phyloP scores from a whole-genome alignment of 768 basidiomycete genomes.

The Leccinum olivaceopallidum region DNA sequence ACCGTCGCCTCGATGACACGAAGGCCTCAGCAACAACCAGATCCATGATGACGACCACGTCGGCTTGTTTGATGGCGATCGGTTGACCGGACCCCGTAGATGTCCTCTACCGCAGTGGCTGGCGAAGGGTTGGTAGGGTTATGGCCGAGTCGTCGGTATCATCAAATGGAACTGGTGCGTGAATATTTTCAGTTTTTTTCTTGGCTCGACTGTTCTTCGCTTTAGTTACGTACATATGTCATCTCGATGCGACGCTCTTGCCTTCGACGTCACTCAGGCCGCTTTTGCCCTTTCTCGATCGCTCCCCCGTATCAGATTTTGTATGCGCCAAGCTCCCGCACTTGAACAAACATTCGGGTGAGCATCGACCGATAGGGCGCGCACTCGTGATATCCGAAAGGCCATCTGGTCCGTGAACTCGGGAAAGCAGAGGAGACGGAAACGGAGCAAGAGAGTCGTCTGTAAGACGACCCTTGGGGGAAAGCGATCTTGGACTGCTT shows the following conservation, averaged over 20 bases:
- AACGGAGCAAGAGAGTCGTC: conserved; percentile 90
- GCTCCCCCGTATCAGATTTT: conserved; percentile 90
- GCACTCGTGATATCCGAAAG: conserved; percentile 90
- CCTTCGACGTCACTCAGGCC: conserved; percentile 76
- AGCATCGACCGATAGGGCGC: conserved; percentile 82
- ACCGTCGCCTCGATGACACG: no score
- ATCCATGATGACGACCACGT: no score
- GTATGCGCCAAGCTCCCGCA: conserved; percentile 90
- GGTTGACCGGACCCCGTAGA: no score
- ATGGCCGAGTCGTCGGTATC: conserved; percentile 83
- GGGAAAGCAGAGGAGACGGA: conserved; percentile 93
- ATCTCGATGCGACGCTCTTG: conserved; percentile 88
- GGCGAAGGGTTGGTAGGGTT: no score
- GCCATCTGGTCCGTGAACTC: conserved; percentile 92
- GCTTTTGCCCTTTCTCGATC: conserved; percentile 92
- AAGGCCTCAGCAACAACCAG: no score
- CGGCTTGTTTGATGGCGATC: no score
- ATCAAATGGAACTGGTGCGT: conserved; percentile 96
- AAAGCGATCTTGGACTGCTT: conserved; percentile 91
- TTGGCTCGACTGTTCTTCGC: conserved; percentile 36
- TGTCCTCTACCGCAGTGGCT: no score
- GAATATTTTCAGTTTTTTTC: conserved; percentile 50
- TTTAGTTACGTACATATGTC: conserved; percentile 79
- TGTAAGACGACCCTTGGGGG: conserved; percentile 95
- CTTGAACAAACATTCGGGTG: conserved; percentile 82